Base-by-base conservation (phyloP, 495 filamentous ascomycete genomes). In the Thozetella sp. region DNA sequence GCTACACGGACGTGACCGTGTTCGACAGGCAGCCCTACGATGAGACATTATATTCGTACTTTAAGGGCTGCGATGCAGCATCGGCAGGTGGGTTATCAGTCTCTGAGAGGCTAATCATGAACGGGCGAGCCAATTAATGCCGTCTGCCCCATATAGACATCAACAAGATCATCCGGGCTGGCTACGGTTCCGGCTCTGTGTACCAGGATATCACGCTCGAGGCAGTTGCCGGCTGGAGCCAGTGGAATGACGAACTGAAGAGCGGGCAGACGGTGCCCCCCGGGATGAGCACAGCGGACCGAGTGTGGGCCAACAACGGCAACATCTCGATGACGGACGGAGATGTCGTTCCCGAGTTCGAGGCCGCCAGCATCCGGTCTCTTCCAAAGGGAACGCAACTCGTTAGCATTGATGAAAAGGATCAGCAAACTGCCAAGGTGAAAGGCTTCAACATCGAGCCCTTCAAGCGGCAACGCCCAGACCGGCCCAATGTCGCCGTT, bases 181-280 rank as follows among this genome's bases (percentile, higher is more conserved):
- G 69, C 23, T 80, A 81, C 59, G 77, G 77, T 15, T 17, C 37
- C 1, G 63, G 78, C 48, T 69, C 62, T 6, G 66, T 71, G 48
- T 82, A 81, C 56, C 78, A 81, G 58, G 57, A 70, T 9, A 71
- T 83, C 3, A 68, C 79, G 0, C 59, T 73, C n/a, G 72, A 78
- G 27, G 71, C 77, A 2, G 68, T 75, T 10, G 25, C 54, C 2
- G 53, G 61, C 0, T 83, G 77, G 76, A 63, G 74, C 12, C 55
- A 51, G 22, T 83, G 80, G 79, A 81, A 83, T 54, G 60, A 27
- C 3, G 66, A 74, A 23, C 57, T 81, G 1, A 48, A 53, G 0
- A 37, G 30, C 30, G 30, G 30, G 30, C 6, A 37, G 30, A 15
- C 15, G 30, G 6, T 37, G 30, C 30, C 30, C 30, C 30, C 30